These are phyloP conservation scores for Leccinum disarticulatum DNA, from an alignment of 768 basidiomycete species.

Conservation along the genomic window DNA sequence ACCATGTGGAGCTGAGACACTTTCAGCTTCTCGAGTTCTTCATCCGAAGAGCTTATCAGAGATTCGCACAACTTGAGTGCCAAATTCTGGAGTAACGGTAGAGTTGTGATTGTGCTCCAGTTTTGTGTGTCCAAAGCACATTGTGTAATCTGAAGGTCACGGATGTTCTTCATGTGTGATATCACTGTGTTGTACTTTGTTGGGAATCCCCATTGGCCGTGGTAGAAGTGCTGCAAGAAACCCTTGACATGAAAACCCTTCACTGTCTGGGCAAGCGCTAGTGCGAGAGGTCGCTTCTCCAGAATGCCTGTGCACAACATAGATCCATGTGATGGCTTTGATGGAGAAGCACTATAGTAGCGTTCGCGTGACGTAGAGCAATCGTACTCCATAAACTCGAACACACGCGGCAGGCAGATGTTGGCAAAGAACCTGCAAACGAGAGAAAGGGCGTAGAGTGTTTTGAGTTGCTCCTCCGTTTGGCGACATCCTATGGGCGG, in stretches of 20 bases:
- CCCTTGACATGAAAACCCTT: not conserved
- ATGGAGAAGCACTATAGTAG: not conserved
- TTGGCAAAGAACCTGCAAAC: no score
- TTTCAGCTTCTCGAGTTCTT: not conserved
- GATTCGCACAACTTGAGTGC: conserved; percentile 1
- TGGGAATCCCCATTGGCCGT: not conserved
- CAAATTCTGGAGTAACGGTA: conserved; percentile 19
- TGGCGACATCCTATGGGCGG: no score
- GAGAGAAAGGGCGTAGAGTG: no score
- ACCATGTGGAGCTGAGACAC: not conserved
- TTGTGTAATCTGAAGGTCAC: conserved; percentile 6
- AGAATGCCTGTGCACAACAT: not conserved
- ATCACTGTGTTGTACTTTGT: not conserved
- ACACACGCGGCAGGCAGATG: no score
- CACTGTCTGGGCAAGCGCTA: not conserved
- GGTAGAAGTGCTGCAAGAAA: not conserved
- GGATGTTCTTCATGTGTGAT: conserved; percentile 21
- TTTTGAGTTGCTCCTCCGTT: no score
- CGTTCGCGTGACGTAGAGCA: no score
- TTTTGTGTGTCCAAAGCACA: conserved; percentile 12
- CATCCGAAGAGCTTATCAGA: not conserved
- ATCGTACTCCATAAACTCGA: no score
- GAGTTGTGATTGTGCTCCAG: conserved; percentile 15
- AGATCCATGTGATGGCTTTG: not conserved
- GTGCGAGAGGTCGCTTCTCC: not conserved